phyloP scores from a whole-genome alignment of 495 filamentous ascomycete genomes.

The Usnea hakonensis region DNA sequence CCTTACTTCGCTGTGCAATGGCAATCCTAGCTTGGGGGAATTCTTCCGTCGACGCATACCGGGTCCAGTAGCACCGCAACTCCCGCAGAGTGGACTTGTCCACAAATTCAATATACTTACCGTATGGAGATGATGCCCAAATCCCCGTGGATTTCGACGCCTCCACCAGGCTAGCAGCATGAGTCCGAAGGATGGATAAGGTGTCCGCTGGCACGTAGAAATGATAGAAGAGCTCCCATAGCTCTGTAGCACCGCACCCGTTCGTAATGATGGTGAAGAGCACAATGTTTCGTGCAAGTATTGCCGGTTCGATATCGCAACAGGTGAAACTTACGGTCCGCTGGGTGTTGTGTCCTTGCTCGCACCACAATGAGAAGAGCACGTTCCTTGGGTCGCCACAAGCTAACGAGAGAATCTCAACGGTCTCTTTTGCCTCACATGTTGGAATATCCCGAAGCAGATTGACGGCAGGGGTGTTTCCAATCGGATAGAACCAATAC shows the following conservation, averaged over 20 bases:
- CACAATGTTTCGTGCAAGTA: slow-evolving; percentile 48
- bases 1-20: not conserved
- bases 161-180: slow-evolving; percentile 34
- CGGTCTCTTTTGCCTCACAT: slow-evolving; percentile 28
- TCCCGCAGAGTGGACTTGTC: slow-evolving; percentile 28
- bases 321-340: slow-evolving; percentile 32
- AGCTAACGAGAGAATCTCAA: slow-evolving; percentile 43
- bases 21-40: slow-evolving; percentile 22
- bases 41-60: slow-evolving; percentile 20
- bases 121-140: slow-evolving; percentile 35
- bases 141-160: slow-evolving; percentile 30
- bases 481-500: slow-evolving; percentile 37
- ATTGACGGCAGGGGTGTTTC: slow-evolving; percentile 44
- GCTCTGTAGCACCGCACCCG: slow-evolving; percentile 22
- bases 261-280: slow-evolving; percentile 41
- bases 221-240: slow-evolving; percentile 53
- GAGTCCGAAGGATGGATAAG: slow-evolving; percentile 29
- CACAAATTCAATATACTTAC: slow-evolving; percentile 30
- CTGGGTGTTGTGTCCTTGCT: not conserved
- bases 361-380: slow-evolving; percentile 36
- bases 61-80: slow-evolving; percentile 32
- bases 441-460: slow-evolving; percentile 42
- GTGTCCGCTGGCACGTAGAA: slow-evolving; percentile 36
- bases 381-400: slow-evolving; percentile 47
- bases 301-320: slow-evolving; percentile 41